Base-by-base conservation (phyloP, 2,329 filamentous ascomycete genomes). In the Xylaria sp. region DNA sequence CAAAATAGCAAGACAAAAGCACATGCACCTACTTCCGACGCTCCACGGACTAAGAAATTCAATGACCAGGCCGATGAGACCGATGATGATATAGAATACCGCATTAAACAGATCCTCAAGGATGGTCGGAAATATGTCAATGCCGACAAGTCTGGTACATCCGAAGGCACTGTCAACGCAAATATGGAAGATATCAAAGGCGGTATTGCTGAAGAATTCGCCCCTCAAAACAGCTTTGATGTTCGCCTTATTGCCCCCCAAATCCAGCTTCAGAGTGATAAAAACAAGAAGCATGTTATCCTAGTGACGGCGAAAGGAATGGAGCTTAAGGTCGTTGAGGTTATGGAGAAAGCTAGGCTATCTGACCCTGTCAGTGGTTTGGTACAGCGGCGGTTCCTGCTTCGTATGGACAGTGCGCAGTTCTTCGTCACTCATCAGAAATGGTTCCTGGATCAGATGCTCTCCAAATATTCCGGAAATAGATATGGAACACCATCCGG, bases 371-470 rank as follows among this genome's bases (percentile, higher is more conserved):
- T 99, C 76, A 97, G 94, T 76, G 97, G 96, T 63, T 87, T 99
- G 55, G 95, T 99, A 1, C 97, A 99, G 79, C 92, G 94, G 46
- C 92, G 96, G 8, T 98, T 98, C 83, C 89, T 94, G 33, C 90
- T 98, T 71, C 93, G 94, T 73, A 98, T 98, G 92, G 96, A 99
- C 81, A 97, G 95, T 78, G 92, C 97, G 33, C 96, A 99, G 79
- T 98, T 99, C 82, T 99, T 99, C 75, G 94, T 99, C 59, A 96
- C 95, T 0, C 95, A 95, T 71, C 92, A 95, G 76, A 97, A 97
- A 82, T 96, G 91, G 79, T 95, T 99, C 80, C 88, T 89, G 13
- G 92, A 91, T 10, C 92, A 93, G 71, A 89, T 97, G 72, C 86
- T 98, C 62, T 94, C 96, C 62, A 92, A 97, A 85, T 98, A 99